These are phyloP conservation scores for Houttuynia cordata DNA, from an alignment of 164 flowering plant genomes.

Conservation along the genomic window DNA sequence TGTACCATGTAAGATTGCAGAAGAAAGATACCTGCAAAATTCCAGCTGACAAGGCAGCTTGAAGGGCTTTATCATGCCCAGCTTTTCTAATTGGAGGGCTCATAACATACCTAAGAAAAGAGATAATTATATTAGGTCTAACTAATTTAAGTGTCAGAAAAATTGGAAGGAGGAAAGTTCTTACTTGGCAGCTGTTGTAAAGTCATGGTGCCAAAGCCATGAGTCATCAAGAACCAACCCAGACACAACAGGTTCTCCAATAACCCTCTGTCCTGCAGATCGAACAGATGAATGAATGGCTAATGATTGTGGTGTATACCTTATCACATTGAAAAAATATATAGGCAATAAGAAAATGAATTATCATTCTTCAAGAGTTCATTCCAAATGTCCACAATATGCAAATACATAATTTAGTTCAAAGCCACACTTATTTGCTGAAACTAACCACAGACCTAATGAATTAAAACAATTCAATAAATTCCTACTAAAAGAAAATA, in stretches of 20 bases:
- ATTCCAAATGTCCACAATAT: background rate
- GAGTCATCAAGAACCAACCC: conserved; percentile 81
- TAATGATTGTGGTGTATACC: background rate
- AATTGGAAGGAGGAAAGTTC: conserved; percentile 9
- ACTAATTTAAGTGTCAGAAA: background rate
- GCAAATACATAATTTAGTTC: too few relatives aligned
- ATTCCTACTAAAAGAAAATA: too few relatives aligned
- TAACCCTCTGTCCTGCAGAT: conserved; percentile 80
- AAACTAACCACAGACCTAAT: too few relatives aligned
- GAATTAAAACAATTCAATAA: too few relatives aligned
- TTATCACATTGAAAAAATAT: too few relatives aligned
- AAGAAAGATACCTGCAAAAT: conserved; percentile 55
- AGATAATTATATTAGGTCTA: conserved; percentile 2
- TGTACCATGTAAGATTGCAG: background rate
- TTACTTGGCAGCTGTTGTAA: conserved; percentile 78
- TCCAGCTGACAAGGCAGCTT: conserved; percentile 79
- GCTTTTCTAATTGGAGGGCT: conserved; percentile 89
- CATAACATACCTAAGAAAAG: conserved; percentile 80
- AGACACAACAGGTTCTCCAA: conserved; percentile 89
- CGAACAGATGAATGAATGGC: conserved; percentile 1
- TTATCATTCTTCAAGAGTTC: too few relatives aligned
- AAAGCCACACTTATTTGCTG: too few relatives aligned
- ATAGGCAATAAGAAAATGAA: too few relatives aligned
- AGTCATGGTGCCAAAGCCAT: conserved; percentile 84
- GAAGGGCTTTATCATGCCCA: conserved; percentile 85